phyloP scores from a whole-genome alignment of 164 flowering plant species.

The Hamamelis virginiana region DNA sequence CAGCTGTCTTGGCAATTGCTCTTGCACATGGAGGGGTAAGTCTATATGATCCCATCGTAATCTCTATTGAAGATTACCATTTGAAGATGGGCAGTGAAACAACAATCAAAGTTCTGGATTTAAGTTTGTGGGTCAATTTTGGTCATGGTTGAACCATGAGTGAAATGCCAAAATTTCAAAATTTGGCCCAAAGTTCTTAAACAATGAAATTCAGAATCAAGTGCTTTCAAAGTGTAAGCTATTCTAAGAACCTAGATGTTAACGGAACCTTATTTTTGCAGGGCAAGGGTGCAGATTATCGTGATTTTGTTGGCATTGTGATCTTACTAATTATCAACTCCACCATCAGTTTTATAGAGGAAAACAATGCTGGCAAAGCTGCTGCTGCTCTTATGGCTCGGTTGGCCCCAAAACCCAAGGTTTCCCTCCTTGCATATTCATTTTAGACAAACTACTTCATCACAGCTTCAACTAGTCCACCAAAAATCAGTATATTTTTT shows the following conservation, averaged over 20 bases:
- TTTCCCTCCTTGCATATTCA: slow-evolving; percentile 8
- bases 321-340: slow-evolving; percentile 61
- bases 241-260: not conserved
- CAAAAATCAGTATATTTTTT: not conserved
- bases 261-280: slow-evolving; percentile 20
- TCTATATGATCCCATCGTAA: not conserved
- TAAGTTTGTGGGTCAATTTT: not conserved
- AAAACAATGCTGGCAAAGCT: slow-evolving; percentile 84
- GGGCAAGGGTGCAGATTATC: slow-evolving; percentile 48
- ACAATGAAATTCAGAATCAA: not conserved
- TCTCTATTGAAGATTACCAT: not conserved
- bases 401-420: slow-evolving; percentile 83
- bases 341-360: slow-evolving; percentile 77
- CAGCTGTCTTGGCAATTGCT: slow-evolving; percentile 72
- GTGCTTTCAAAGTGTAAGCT: not conserved
- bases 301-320: slow-evolving; percentile 64
- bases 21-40: slow-evolving; percentile 61
- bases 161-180: no score
- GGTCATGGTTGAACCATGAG: no score
- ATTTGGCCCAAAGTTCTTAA: not conserved
- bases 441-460: not conserved
- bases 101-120: not conserved
- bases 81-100: not conserved
- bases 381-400: slow-evolving; percentile 89
- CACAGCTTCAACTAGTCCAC: not conserved